Evolutionary conservation across 2,329 filamentous ascomycete species (phyloP).

Genomic region (Claviceps sp.): DNA sequence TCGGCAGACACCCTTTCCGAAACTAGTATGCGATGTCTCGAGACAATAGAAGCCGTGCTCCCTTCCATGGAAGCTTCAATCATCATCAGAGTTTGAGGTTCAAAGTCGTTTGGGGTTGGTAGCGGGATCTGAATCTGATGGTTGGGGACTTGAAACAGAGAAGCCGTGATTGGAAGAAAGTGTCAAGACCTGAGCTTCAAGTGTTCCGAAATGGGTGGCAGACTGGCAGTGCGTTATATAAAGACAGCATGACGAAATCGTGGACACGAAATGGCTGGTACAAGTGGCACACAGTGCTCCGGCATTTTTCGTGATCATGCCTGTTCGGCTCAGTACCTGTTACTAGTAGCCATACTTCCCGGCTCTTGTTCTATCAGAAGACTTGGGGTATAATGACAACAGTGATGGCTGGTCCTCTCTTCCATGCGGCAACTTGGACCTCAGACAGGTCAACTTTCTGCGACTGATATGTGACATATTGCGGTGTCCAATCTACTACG

Average conservation of each 20-base stretch:
- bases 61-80: slow-evolving; percentile 13
- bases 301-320: neutral
- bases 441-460: neutral
- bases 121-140: too few species aligned
- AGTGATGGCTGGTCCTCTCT: neutral
- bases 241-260: neutral
- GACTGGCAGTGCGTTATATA: neutral
- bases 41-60: slow-evolving; percentile 2
- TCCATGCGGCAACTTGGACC: too few species aligned
- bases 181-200: neutral
- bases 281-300: neutral
- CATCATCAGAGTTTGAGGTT: slow-evolving; percentile 9
- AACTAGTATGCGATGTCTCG: slow-evolving; percentile 45
- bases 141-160: too few species aligned
- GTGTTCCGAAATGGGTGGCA: neutral
- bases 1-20: slow-evolving; percentile 73
- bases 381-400: neutral
- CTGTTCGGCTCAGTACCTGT: neutral
- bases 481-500: neutral
- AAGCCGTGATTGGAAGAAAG: neutral
- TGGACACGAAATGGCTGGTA: neutral
- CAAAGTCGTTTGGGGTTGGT: neutral
- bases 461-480: neutral
- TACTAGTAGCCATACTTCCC: neutral
- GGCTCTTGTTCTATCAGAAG: neutral